Evolutionary conservation across 306 rosid species (phyloP).

Genomic region (Abrus precatorius): DNA sequence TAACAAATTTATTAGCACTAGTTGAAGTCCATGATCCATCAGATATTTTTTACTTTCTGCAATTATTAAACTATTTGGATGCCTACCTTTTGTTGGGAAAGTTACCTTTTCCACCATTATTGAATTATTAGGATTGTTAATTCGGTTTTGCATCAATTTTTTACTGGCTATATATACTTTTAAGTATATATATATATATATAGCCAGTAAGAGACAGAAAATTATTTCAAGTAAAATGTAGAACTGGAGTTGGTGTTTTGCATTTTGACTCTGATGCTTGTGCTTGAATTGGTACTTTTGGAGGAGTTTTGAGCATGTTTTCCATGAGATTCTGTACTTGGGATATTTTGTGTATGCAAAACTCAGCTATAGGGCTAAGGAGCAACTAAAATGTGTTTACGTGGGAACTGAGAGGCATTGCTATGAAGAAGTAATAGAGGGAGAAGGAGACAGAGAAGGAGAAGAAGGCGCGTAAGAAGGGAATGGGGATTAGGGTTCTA

Average conservation of each 20-base stretch:
- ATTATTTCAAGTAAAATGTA: no score
- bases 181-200: no score
- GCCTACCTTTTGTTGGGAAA: no score
- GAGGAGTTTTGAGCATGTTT: constrained; percentile 48
- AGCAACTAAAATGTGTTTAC: not conserved
- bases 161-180: no score
- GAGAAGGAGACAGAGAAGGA: no score
- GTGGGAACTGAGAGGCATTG: not conserved
- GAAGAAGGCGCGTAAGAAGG: no score
- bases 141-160: not conserved
- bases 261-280: constrained; percentile 43
- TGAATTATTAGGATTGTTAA: not conserved
- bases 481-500: no score
- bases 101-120: not conserved
- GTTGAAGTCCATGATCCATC: not conserved
- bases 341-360: no score
- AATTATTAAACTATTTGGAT: not conserved
- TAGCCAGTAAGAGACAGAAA: no score
- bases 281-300: constrained; percentile 51
- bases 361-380: not conserved
- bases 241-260: constrained; percentile 59
- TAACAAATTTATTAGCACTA: not conserved
- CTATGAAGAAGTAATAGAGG: no score
- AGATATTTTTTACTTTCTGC: not conserved
- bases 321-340: constrained; percentile 51